Percentiles rank a stretch among this genome's conserved stretches.
phyloP scores from a whole-genome alignment of 129 eudicot species.

The Tanacetum coccineum region DNA sequence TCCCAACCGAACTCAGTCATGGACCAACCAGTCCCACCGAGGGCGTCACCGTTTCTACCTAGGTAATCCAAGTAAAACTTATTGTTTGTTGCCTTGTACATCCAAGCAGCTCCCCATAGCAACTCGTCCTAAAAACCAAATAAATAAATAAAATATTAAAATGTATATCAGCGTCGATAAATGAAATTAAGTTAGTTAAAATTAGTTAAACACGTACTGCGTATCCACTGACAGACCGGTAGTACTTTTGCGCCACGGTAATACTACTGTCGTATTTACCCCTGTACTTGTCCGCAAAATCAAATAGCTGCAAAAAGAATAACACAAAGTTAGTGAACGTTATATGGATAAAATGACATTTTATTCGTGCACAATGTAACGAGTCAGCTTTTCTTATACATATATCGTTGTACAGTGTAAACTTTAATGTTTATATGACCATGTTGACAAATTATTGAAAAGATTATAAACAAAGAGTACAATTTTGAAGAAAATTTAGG shows the following conservation, averaged over 20 bases:
- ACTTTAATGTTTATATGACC: no score
- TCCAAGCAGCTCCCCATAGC: conserved; percentile 80
- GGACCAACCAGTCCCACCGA: conserved; percentile 72
- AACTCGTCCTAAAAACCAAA: conserved; percentile 51
- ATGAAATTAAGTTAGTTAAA: conserved; percentile 9
- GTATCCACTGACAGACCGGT: conserved; percentile 74
- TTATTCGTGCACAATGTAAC: no score
- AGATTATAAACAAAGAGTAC: no score
- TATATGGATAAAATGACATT: not conserved
- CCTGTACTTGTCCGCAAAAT: conserved; percentile 67
- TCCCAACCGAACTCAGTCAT: conserved; percentile 77
- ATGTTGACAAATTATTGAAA: no score
- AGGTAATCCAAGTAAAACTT: conserved; percentile 45
- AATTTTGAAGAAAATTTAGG: no score
- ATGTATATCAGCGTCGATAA: not conserved
- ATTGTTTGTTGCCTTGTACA: conserved; percentile 61
- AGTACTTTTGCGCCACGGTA: conserved; percentile 51
- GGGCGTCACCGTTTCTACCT: conserved; percentile 33
- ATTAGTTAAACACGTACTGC: conserved; percentile 25
- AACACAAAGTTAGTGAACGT: conserved; percentile 41
- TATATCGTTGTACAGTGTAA: no score
- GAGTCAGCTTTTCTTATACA: no score
- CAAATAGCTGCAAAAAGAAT: conserved; percentile 55
- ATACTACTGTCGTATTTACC: conserved; percentile 66
- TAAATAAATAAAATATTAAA: not conserved